Conservation (phyloP, 164 flowering plant species). For the Tinospora cordifolia region DNA sequence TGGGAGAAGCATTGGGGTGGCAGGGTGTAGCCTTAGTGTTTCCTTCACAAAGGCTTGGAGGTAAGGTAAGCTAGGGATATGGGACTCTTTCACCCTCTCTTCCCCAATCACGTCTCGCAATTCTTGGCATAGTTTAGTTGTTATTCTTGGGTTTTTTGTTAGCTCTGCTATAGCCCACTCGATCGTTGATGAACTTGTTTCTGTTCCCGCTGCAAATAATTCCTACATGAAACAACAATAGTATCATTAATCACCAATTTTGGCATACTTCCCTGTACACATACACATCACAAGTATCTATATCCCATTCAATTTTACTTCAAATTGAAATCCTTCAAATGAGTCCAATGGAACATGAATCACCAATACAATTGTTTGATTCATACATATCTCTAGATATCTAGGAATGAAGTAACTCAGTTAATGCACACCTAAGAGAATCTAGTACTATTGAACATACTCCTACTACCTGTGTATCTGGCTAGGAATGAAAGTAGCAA, state of each 20-base stretch:
- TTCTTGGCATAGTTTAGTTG: neutral
- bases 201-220: conserved; percentile 21
- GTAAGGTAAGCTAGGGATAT: conserved; percentile 13
- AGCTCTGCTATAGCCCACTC: conserved; percentile 32
- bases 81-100: conserved; percentile 14
- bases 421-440: too few relatives aligned
- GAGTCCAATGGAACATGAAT: neutral
- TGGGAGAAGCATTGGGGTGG: conserved; percentile 23
- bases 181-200: conserved; percentile 18
- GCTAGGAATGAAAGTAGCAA: too few relatives aligned
- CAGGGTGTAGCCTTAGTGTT: conserved; percentile 23
- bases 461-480: too few relatives aligned
- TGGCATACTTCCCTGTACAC: too few relatives aligned
- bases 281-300: too few relatives aligned
- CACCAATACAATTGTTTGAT: too few relatives aligned
- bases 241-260: neutral
- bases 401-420: too few relatives aligned
- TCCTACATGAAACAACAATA: conserved; percentile 16
- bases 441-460: too few relatives aligned
- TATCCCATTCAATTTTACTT: too few relatives aligned
- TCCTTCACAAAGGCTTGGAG: conserved; percentile 24
- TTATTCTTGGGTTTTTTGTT: conserved; percentile 11
- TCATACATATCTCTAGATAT: too few relatives aligned
- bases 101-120: conserved; percentile 3
- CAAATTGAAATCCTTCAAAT: too few relatives aligned